A percentile compares a stretch with the other conserved stretches of the same genome.
Conservation (phyloP, 805 yeast species). For the Metschnikowia sp. region DNA sequence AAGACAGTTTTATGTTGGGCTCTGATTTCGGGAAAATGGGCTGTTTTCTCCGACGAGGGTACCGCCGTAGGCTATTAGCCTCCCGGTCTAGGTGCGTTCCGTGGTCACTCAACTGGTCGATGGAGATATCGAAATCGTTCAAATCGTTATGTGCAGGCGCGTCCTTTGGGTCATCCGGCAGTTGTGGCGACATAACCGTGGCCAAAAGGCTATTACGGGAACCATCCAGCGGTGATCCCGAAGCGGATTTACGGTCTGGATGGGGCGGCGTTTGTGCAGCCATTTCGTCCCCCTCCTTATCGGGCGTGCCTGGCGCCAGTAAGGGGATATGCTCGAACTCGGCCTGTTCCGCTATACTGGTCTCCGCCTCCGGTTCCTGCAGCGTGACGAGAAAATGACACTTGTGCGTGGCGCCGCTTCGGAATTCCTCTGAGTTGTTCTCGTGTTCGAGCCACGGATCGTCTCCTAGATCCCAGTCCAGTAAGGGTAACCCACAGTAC, state of each 20-base stretch:
- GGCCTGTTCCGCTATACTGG: not conserved
- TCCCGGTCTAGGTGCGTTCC: not conserved
- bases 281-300: not conserved
- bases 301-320: not conserved
- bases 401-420: not conserved
- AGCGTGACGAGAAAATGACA: constrained; percentile 28
- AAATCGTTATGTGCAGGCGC: constrained; percentile 1
- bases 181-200: not conserved
- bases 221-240: too few species aligned
- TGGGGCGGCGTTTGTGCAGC: not conserved
- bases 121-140: constrained; percentile 16
- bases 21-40: not conserved
- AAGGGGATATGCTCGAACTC: constrained; percentile 3
- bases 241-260: too few species aligned
- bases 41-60: constrained; percentile 8
- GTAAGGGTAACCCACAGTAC: constrained; percentile 29
- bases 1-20: not conserved
- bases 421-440: constrained; percentile 17
- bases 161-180: not conserved
- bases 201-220: not conserved
- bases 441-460: constrained; percentile 59
- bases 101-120: constrained; percentile 14
- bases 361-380: not conserved
- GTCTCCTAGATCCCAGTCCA: constrained; percentile 60
- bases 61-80: not conserved